Conservation (phyloP, 768 basidiomycete genomes). For the Mycena vulgaris region DNA sequence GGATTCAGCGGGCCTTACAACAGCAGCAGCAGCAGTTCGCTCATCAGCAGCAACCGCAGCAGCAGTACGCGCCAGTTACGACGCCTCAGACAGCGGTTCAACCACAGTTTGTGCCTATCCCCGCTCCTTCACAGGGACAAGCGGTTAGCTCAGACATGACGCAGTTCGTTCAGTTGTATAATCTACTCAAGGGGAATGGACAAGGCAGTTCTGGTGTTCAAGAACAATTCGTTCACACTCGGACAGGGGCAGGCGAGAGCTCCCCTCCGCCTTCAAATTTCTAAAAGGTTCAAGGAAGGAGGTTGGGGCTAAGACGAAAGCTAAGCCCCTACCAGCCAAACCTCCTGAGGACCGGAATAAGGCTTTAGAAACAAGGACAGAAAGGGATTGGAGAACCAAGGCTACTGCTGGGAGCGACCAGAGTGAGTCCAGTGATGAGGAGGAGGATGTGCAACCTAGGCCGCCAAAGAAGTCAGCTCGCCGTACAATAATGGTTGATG, state of each 20-base stretch:
- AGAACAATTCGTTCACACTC: not conserved
- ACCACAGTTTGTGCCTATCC: not conserved
- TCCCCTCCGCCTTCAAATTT: not conserved
- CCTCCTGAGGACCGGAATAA: conserved; percentile 8
- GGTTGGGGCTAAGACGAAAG: not conserved
- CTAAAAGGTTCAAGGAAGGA: not conserved
- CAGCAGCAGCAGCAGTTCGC: too few relatives aligned
- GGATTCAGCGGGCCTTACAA: too few relatives aligned
- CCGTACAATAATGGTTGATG: not conserved
- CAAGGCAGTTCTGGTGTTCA: not conserved
- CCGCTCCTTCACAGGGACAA: not conserved
- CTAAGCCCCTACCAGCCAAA: not conserved
- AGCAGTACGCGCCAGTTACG: too few relatives aligned
- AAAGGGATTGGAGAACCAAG: not conserved
- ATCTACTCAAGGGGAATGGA: not conserved
- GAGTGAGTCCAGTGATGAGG: conserved; percentile 29
- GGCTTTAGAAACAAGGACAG: too few relatives aligned
- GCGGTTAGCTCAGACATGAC: too few relatives aligned
- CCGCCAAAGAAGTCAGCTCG: not conserved
- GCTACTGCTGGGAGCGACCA: not conserved
- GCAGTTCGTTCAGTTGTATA: not conserved
- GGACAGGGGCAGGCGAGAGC: not conserved
- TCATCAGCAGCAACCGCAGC: too few relatives aligned
- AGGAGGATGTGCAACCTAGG: not conserved
- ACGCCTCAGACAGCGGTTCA: too few relatives aligned